Conservation (phyloP, 2,329 filamentous ascomycete species). For the Neopestalotiopsis rosae region DNA sequence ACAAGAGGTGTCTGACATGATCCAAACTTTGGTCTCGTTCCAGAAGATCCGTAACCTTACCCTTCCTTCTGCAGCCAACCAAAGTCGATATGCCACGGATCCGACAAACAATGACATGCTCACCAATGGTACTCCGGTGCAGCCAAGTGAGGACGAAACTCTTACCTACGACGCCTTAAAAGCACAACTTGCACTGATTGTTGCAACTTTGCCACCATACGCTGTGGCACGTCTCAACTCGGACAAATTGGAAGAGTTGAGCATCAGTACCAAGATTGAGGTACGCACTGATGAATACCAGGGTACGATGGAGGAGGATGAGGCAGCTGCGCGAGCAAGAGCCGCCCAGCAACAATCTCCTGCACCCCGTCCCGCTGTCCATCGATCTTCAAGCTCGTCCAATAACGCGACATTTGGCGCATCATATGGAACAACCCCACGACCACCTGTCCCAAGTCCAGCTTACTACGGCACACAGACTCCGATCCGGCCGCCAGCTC, state of each 20-base stretch:
- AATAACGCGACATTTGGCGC: slow-evolving; percentile 48
- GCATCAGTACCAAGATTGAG: slow-evolving; percentile 79
- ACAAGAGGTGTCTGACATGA: slow-evolving; percentile 74
- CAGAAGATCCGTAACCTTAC: slow-evolving; percentile 79
- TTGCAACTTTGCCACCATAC: slow-evolving; percentile 80
- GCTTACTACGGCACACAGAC: slow-evolving; percentile 52
- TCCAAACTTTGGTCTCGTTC: slow-evolving; percentile 78
- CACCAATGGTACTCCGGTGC: slow-evolving; percentile 67
- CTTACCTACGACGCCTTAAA: slow-evolving; percentile 75
- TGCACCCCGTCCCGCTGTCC: slow-evolving; percentile 43
- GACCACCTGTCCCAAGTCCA: slow-evolving; percentile 47
- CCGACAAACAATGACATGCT: slow-evolving; percentile 72
- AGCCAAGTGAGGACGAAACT: slow-evolving; percentile 68
- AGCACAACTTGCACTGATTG: slow-evolving; percentile 74
- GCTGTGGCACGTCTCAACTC: slow-evolving; percentile 86
- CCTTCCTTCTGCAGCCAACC: slow-evolving; percentile 61
- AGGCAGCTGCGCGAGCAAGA: slow-evolving; percentile 61
- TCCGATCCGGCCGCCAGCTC: slow-evolving; percentile 44
- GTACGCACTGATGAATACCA: slow-evolving; percentile 75
- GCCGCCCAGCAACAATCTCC: slow-evolving; percentile 44
- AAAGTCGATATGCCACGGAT: slow-evolving; percentile 64
- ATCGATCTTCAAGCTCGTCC: slow-evolving; percentile 44
- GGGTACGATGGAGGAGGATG: slow-evolving; percentile 85
- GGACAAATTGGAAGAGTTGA: slow-evolving; percentile 81
- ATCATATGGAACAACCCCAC: slow-evolving; percentile 54